Evolutionary conservation across 129 eudicot genomes (phyloP), one percentile per base, ranked within the genome.

Genomic region (Chrysanthemum seticuspe): DNA sequence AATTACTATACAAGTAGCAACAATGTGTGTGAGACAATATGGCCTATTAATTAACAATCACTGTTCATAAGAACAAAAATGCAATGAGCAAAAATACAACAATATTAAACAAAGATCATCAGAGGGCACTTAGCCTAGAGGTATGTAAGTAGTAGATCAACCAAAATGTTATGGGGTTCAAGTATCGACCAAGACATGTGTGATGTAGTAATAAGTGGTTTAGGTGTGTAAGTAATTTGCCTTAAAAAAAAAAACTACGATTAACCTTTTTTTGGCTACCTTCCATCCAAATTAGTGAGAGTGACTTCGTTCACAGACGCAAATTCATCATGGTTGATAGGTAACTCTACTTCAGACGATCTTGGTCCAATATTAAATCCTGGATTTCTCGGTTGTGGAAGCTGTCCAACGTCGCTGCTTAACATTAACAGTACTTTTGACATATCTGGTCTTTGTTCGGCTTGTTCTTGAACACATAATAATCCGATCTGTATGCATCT

Each of bases 401-500:
- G 29, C n/a, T 67, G 47, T 48, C 74, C 79, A 11, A 31, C 69
- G 50, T 89, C 91, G 29, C 91, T 92, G 52, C 91, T 85, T 71
- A 92, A 78, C 98, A 89, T 83, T 61, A 89, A 71, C 23, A 89
- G 48, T 18, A 89, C 96, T 51, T 78, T 81, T 10, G 85, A 79
- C 96, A 92, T 89, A 29, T 75, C 80, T 10, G 98, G 98, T 66
- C 98, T 82, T 6, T 92, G 96, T 59, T 92, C 98, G 0, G 96
- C 91, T 5, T 83, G 90, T 58, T 89, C 96, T 71, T 92, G 98
- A 23, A 92, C 95, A 54, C 98, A 92, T 73, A 92, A 78, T 4
- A 92, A 86, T 8, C 96, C 98, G 0, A 92, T 86, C 68, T 92
- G 96, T 83, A 92, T 77, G 82, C 98, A 89, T 76, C 98, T 81